Evolutionary conservation across 1,284 basidiomycete genomes (phyloP).

Genomic region (Exsudoporus floridanus): DNA sequence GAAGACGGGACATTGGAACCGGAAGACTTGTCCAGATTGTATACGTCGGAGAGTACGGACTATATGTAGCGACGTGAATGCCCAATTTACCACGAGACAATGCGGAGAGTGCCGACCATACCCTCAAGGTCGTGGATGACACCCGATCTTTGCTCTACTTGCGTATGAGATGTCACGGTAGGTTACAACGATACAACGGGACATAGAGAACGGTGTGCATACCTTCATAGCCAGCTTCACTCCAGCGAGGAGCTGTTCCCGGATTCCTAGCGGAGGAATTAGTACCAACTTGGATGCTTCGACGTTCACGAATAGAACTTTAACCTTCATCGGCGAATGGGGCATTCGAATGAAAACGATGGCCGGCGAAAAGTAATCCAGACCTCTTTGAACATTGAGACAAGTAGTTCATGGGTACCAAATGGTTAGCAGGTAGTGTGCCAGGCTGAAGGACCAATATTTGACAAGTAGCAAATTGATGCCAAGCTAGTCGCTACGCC

Average conservation of each 20-base stretch:
- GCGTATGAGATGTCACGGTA: conserved; percentile 4
- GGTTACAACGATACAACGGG: background rate
- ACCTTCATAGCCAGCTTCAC: conserved; percentile 69
- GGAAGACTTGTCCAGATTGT: conserved; percentile 60
- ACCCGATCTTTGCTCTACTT: conserved; percentile 52
- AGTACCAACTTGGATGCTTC: background rate
- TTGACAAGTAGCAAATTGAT: too few relatives aligned
- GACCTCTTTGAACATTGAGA: conserved; percentile 13
- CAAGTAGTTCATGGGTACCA: conserved; percentile 15
- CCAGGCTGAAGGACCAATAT: too few relatives aligned
- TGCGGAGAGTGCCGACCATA: conserved; percentile 32
- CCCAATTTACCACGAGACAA: background rate
- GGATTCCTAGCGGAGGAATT: conserved; percentile 40
- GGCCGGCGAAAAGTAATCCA: conserved; percentile 1
- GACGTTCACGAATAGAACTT: background rate
- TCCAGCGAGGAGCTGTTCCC: conserved; percentile 43
- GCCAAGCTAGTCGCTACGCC: too few relatives aligned
- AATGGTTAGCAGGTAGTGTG: background rate
- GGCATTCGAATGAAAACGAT: conserved; percentile 15
- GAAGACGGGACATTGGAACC: conserved; percentile 44
- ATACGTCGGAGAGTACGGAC: conserved; percentile 69
- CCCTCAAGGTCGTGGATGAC: conserved; percentile 60
- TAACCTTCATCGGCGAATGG: conserved; percentile 27
- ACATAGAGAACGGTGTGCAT: background rate
- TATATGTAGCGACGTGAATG: conserved; percentile 26